Conservation (phyloP, 208 protist species). For the Herpetomonas tarakana region DNA sequence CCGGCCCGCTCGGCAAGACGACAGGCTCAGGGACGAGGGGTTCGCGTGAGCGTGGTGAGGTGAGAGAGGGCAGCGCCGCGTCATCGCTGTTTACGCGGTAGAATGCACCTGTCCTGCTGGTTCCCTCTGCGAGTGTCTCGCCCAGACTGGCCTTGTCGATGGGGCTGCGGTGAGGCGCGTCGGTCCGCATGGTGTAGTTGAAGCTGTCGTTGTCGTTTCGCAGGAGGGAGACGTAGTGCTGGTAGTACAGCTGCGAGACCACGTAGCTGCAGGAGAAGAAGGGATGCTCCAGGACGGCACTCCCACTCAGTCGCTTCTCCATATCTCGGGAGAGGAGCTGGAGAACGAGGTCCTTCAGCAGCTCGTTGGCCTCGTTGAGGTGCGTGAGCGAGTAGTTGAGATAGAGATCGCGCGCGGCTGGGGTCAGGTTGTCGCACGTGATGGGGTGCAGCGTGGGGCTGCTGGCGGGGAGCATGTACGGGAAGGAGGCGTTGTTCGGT, state of each 20-base stretch:
- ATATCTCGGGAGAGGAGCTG: slow-evolving; percentile 51
- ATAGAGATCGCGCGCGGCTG: slow-evolving; percentile 31
- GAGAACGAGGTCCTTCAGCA: slow-evolving; percentile 64
- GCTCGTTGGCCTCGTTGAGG: slow-evolving; percentile 51
- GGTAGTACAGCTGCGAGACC: slow-evolving; percentile 69
- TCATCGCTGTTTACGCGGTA: background rate
- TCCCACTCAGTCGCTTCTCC: slow-evolving; percentile 57
- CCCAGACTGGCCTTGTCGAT: too few species aligned
- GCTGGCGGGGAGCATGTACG: slow-evolving; percentile 16
- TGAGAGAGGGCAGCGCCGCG: background rate
- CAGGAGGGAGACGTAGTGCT: slow-evolving; percentile 15
- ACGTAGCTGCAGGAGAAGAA: slow-evolving; percentile 85
- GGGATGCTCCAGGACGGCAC: slow-evolving; percentile 75
- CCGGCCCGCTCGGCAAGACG: background rate
- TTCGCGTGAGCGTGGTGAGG: background rate
- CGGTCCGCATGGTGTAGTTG: background rate
- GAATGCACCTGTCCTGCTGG: background rate
- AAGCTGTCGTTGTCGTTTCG: slow-evolving; percentile 1
- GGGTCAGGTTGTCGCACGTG: slow-evolving; percentile 25
- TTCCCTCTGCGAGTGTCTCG: background rate
- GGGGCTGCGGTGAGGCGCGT: too few species aligned
- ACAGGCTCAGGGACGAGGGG: background rate
- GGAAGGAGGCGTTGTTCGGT: slow-evolving; percentile 24
- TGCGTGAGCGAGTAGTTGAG: slow-evolving; percentile 31
- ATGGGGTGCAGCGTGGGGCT: slow-evolving; percentile 15